Evolutionary conservation across 2,329 filamentous ascomycete genomes (phyloP).

Genomic region (Cladosporium colombiae): DNA sequence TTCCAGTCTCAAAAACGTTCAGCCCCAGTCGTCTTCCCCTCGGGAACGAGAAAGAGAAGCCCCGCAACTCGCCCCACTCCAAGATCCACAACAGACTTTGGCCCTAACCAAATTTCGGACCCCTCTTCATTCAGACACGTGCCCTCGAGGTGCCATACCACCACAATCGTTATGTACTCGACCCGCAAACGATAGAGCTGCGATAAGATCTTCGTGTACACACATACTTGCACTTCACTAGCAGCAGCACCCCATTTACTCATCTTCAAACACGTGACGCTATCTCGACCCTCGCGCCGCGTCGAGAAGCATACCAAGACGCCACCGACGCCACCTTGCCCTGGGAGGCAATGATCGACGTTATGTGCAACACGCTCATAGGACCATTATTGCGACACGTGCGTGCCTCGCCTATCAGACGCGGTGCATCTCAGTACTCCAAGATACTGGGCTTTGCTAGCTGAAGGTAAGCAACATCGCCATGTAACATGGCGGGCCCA

Average conservation of each 20-base stretch:
- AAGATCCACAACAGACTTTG: neutral
- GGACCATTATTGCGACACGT: slow-evolving; percentile 13
- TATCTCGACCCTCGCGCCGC: neutral
- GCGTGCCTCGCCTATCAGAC: slow-evolving; percentile 2
- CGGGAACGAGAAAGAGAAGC: neutral
- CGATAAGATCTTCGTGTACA: neutral
- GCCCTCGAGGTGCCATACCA: no score
- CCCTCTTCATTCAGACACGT: neutral
- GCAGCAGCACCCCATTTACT: neutral
- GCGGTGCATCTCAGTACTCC: neutral
- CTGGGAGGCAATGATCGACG: slow-evolving; percentile 4
- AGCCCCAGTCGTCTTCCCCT: neutral
- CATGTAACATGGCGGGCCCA: neutral
- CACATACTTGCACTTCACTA: neutral
- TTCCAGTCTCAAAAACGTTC: neutral
- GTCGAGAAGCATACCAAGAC: slow-evolving; percentile 12
- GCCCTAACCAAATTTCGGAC: neutral
- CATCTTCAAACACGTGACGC: neutral
- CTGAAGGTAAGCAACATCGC: slow-evolving; percentile 6
- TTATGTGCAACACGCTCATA: slow-evolving; percentile 9
- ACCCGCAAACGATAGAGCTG: neutral
- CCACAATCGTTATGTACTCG: neutral
- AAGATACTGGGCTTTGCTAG: slow-evolving; percentile 8
- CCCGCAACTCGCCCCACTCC: neutral
- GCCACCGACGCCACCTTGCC: slow-evolving; percentile 2